Evolutionary conservation across 108 stramenopile species (phyloP), one percentile per base, ranked within the genome.

Genomic region (Conticribra weissflogii): DNA sequence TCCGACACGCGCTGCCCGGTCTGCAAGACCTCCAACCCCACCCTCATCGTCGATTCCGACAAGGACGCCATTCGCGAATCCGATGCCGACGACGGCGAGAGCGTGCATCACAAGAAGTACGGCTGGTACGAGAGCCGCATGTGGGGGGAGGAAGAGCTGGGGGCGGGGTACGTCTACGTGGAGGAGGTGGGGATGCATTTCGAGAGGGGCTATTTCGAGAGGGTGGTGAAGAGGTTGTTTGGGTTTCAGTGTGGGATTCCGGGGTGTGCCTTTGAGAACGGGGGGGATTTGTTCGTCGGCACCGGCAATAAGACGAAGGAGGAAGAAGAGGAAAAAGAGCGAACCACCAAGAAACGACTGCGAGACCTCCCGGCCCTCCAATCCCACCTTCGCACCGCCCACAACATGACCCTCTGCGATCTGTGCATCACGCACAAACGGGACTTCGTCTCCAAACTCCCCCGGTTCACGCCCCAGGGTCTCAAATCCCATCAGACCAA

Each of bases 111-210:
- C 18, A 59, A 69, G n/a, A 28, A 22, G 7, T 96, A 76, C 63
- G 65, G 74, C 19, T 81, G 89, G 28, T 96, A 87, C 73, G 54
- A 85, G 8, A 67, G 76, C 9, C 93, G n/a, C n/a, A n/a, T n/a
- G n/a, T n/a, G n/a, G n/a, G n/a, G 91, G 91, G 94, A 90, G 0
- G 71, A 93, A 54, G 81, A 82, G 31, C 30, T 82, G 41, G 72
- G 78, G 16, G 47, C 30, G 3, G 52, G 50, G 8, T 90, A 73
- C 74, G 57, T 85, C n/a, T 84, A 65, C 51, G 73, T 80, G 2
- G 77, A 84, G 15, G 89, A 91, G 50, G 85, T 84, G 29, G 88
- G 88, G 29, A 91, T 96, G 87, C 91, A 91, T 66, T 91, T 93
- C 64, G 81, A 82, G 9, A 48, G 29, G 17, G 62, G 49, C 1